Evolutionary conservation across 75 land plant genomes (phyloP), one percentile per base, ranked within the genome.

Genomic region (Cunninghamia lanceolata): DNA sequence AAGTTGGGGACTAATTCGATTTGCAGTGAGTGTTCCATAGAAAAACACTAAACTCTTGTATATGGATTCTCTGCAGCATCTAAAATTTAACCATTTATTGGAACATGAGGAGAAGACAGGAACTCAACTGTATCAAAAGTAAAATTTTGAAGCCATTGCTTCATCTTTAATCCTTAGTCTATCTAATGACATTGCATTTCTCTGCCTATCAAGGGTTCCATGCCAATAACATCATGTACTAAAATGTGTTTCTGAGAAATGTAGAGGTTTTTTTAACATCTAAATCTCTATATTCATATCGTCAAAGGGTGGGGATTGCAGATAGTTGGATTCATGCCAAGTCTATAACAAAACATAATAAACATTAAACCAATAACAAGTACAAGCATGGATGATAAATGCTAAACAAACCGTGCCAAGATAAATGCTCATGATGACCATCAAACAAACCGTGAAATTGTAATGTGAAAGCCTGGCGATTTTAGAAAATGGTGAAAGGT

Each of bases 251-350:
- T 96, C 94, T 47, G 91, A 80, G 85, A 89, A 89, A 83, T 96
- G 98, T 96, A 90, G n/a, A 87, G 83, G 86, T 84, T 30, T 85
- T 91, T 66, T 36, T 96, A 3, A 38, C 83, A 63, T 90, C 93
- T 85, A 89, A 92, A 36, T 89, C 87, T 43, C 91, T 77, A 82
- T 34, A 52, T 53, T n/a, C 75, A 42, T 83, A 89, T 43, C 94
- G 98, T 35, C 59, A 76, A 59, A 92, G 85, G 68, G 85, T 88
- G 75, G 88, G 93, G 34, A 42, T 95, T 35, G 86, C 87, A 21
- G 98, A 96, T 76, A 88, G 88, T 43, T 96, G 95, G 98, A 88
- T 96, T 71, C 95, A 96, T 89, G 98, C 93, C n/a, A n/a, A n/a
- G n/a, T n/a, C n/a, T n/a, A n/a, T n/a, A n/a, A n/a, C n/a, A n/a